phyloP scores from a whole-genome alignment of 495 filamentous ascomycete genomes.

The Neurospora africana region DNA sequence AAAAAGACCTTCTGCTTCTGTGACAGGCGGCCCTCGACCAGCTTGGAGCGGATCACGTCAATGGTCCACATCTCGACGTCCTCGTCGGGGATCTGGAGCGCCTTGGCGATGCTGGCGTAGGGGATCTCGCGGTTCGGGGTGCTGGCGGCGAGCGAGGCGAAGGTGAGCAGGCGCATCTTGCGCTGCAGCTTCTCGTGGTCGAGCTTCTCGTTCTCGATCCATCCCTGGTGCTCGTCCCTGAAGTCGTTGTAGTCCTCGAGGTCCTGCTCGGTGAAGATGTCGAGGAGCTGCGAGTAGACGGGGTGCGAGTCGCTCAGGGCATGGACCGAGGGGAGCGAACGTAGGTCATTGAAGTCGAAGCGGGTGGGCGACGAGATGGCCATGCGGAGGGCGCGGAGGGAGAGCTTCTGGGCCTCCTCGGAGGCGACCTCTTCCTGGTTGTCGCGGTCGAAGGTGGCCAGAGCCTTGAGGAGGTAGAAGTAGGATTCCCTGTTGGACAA shows the following conservation, averaged over 20 bases:
- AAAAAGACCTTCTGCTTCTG: slow-evolving; percentile 88
- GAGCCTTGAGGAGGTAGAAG: slow-evolving; percentile 68
- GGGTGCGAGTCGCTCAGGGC: slow-evolving; percentile 73
- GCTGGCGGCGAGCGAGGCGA: slow-evolving; percentile 77
- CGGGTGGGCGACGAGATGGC: slow-evolving; percentile 66
- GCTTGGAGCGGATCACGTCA: slow-evolving; percentile 86
- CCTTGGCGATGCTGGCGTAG: slow-evolving; percentile 69
- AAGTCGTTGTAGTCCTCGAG: slow-evolving; percentile 95
- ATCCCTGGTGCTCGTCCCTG: slow-evolving; percentile 69
- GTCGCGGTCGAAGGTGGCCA: slow-evolving; percentile 71
- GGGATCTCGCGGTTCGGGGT: slow-evolving; percentile 73
- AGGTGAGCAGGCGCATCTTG: slow-evolving; percentile 92
- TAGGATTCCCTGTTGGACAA: slow-evolving; percentile 50
- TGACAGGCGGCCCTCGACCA: slow-evolving; percentile 88
- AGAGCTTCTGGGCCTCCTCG: slow-evolving; percentile 66
- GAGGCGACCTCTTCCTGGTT: slow-evolving; percentile 45
- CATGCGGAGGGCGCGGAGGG: slow-evolving; percentile 71
- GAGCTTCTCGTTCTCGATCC: slow-evolving; percentile 60
- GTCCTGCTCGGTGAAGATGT: slow-evolving; percentile 86
- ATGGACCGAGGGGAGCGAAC: slow-evolving; percentile 74
- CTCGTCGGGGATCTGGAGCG: slow-evolving; percentile 65
- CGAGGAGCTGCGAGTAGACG: slow-evolving; percentile 77
- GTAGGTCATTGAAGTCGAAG: slow-evolving; percentile 91
- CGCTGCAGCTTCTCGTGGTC: slow-evolving; percentile 54
- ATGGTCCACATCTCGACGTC: slow-evolving; percentile 98